Conservation (phyloP, 805 yeast species). For the Metschnikowia kofuensis region DNA sequence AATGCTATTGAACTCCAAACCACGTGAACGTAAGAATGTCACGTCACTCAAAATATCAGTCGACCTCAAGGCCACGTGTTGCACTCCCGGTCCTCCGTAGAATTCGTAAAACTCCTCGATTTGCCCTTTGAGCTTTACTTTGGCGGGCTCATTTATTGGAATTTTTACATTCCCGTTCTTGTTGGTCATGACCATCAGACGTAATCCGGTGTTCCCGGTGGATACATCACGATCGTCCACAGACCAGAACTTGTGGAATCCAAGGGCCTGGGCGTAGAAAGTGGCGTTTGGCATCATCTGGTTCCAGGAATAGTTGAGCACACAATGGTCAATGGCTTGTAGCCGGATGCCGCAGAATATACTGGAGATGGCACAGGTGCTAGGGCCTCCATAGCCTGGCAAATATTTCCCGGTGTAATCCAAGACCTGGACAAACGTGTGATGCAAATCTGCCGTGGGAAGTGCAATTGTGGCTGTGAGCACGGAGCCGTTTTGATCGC, state of each 20-base stretch:
- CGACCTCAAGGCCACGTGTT: conserved; percentile 74
- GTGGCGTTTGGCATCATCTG: conserved; percentile 56
- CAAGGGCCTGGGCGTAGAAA: conserved; percentile 60
- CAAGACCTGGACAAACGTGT: conserved; percentile 59
- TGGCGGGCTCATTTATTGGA: conserved; percentile 85
- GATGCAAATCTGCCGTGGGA: conserved; percentile 60
- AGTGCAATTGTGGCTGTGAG: conserved; percentile 44
- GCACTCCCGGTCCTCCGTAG: conserved; percentile 80
- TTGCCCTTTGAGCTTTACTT: conserved; percentile 64
- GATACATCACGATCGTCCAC: conserved; percentile 76
- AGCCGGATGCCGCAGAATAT: conserved; percentile 37
- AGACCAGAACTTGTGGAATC: conserved; percentile 80
- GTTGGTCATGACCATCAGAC: conserved; percentile 76
- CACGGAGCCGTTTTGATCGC: conserved; percentile 52
- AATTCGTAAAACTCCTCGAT: conserved; percentile 78
- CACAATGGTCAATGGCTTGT: conserved; percentile 68
- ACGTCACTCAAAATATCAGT: conserved; percentile 59
- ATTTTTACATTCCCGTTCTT: conserved; percentile 62
- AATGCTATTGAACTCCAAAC: conserved; percentile 65
- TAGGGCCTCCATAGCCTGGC: conserved; percentile 43
- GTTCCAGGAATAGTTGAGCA: conserved; percentile 74
- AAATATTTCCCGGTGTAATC: conserved; percentile 43
- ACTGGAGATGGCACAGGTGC: neutral
- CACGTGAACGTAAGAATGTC: conserved; percentile 50
- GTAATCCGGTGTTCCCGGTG: conserved; percentile 66